Percentiles rank a stretch among this genome's conserved stretches.
Evolutionary conservation across 495 filamentous ascomycete species (phyloP).

Genomic region (Hypoxylon subgilvum): DNA sequence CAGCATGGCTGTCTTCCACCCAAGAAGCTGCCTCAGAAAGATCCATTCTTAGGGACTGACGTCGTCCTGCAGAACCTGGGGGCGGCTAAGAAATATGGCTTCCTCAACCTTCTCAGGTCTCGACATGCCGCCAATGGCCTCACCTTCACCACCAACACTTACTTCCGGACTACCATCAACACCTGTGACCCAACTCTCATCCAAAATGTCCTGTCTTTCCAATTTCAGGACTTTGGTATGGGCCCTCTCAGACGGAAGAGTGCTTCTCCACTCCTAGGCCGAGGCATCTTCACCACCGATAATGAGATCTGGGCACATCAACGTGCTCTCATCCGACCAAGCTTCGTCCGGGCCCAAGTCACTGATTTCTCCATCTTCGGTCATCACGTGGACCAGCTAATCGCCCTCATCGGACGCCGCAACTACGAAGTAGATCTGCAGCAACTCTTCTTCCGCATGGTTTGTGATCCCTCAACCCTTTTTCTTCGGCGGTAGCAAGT

Average conservation of each 20-base stretch:
- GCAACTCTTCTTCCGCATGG: slow-evolving; percentile 65
- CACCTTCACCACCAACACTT: slow-evolving; percentile 42
- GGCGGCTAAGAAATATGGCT: slow-evolving; percentile 32
- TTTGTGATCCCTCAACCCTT: slow-evolving; percentile 3
- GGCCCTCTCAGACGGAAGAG: slow-evolving; percentile 35
- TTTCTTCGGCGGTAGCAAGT: neutral
- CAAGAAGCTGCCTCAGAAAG: slow-evolving; percentile 34
- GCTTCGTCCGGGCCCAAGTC: slow-evolving; percentile 45
- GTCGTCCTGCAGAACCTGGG: slow-evolving; percentile 35
- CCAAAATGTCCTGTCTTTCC: slow-evolving; percentile 68
- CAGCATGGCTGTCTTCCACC: slow-evolving; percentile 33
- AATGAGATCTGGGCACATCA: slow-evolving; percentile 50
- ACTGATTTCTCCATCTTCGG: slow-evolving; percentile 61
- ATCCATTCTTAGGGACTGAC: slow-evolving; percentile 43
- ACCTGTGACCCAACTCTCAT: slow-evolving; percentile 75
- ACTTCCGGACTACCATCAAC: slow-evolving; percentile 45
- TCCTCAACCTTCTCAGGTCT: slow-evolving; percentile 34
- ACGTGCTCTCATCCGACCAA: slow-evolving; percentile 50
- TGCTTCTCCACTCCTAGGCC: slow-evolving; percentile 49
- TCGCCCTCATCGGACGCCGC: slow-evolving; percentile 46
- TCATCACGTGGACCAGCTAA: slow-evolving; percentile 51
- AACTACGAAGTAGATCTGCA: slow-evolving; percentile 58
- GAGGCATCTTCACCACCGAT: slow-evolving; percentile 57
- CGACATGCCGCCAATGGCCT: slow-evolving; percentile 36
- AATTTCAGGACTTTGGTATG: slow-evolving; percentile 69